A percentile compares a stretch with the other conserved stretches of the same genome.
Conservation (phyloP, 2,329 filamentous ascomycete genomes). For the Bipolaris victoriae region DNA sequence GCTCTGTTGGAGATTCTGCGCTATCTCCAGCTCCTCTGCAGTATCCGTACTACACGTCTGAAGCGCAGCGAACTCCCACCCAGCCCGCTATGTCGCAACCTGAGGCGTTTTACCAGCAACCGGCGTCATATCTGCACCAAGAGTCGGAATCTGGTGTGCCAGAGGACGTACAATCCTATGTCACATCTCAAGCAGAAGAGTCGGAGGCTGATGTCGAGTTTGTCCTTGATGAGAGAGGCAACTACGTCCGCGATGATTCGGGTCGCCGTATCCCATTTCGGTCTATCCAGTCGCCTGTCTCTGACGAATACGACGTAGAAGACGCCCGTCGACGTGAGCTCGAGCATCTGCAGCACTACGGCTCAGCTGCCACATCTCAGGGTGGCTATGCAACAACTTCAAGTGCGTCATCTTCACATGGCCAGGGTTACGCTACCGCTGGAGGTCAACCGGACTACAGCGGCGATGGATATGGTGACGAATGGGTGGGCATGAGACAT, state of each 20-base stretch:
- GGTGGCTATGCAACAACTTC: slow-evolving; percentile 38
- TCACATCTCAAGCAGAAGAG: slow-evolving; percentile 43
- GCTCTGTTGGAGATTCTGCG: slow-evolving; percentile 26
- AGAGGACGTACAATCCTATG: slow-evolving; percentile 47
- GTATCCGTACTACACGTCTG: slow-evolving; percentile 29
- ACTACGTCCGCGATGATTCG: slow-evolving; percentile 45
- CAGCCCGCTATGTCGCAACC: slow-evolving; percentile 40
- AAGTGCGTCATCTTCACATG: slow-evolving; percentile 27
- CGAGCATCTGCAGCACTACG: slow-evolving; percentile 56
- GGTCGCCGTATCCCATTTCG: slow-evolving; percentile 47
- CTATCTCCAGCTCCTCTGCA: slow-evolving; percentile 38
- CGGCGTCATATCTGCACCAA: slow-evolving; percentile 45
- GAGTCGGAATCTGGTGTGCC: slow-evolving; percentile 30
- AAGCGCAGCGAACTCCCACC: slow-evolving; percentile 29
- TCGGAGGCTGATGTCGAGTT: slow-evolving; percentile 49
- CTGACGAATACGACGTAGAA: slow-evolving; percentile 63
- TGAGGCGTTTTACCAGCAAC: slow-evolving; percentile 49
- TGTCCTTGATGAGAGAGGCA: slow-evolving; percentile 45
- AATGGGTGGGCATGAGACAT: slow-evolving; percentile 48
- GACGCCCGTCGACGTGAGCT: slow-evolving; percentile 58
- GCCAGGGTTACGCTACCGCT: slow-evolving; percentile 29
- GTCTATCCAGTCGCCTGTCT: slow-evolving; percentile 40
- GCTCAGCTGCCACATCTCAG: slow-evolving; percentile 42
- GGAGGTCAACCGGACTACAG: slow-evolving; percentile 43
- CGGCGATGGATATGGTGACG: slow-evolving; percentile 46